phyloP scores from a whole-genome alignment of 495 filamentous ascomycete species.

The Endocarpon pusillum region DNA sequence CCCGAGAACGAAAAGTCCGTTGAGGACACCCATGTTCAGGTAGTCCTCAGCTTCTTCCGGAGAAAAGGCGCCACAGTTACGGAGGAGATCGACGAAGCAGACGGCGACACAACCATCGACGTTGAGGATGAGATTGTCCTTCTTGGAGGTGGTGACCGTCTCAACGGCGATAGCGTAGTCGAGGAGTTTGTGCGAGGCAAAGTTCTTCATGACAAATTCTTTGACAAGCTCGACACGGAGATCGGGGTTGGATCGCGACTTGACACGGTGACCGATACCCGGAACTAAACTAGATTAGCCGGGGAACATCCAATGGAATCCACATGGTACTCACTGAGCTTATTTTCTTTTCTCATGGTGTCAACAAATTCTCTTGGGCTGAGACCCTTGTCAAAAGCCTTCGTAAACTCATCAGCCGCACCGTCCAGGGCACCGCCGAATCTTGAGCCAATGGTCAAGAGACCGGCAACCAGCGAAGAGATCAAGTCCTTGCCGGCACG shows the following conservation, averaged over 20 bases:
- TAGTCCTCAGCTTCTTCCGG: constrained; percentile 39
- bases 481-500: constrained; percentile 98
- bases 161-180: constrained; percentile 97
- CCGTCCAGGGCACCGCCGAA: constrained; percentile 98
- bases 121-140: constrained; percentile 99
- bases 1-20: constrained; percentile 96
- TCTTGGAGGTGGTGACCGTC: constrained; percentile 96
- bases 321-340: constrained; percentile 53
- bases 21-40: constrained; percentile 84
- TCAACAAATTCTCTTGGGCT: constrained; percentile 98
- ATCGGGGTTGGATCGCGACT: constrained; percentile 99
- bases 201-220: constrained; percentile 93
- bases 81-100: constrained; percentile 94
- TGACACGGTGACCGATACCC: constrained; percentile 96
- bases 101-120: constrained; percentile 96
- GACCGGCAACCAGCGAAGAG: constrained; percentile 83
- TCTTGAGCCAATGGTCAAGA: constrained; percentile 92
- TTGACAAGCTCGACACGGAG: constrained; percentile 98
- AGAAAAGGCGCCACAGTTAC: constrained; percentile 91
- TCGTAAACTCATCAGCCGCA: constrained; percentile 95
- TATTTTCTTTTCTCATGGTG: constrained; percentile 97
- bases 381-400: constrained; percentile 93
- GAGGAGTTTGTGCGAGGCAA: constrained; percentile 90
- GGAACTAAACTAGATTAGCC: constrained; percentile 43
- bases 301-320: not conserved